These are phyloP conservation scores for Imleria badia DNA, from an alignment of 768 basidiomycete genomes.

Conservation along the genomic window DNA sequence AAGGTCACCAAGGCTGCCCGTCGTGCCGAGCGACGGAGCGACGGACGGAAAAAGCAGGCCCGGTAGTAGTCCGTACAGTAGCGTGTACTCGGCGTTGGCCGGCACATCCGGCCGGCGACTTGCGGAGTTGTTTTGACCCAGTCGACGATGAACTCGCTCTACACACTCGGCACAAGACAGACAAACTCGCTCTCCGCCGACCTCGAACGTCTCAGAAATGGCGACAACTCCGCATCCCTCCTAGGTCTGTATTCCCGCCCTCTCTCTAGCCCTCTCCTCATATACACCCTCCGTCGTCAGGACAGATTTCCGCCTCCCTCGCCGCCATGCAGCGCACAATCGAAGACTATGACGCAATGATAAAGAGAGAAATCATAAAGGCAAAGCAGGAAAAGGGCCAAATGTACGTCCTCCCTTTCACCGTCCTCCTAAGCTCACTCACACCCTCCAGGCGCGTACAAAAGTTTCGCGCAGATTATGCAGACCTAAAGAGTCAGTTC, in stretches of 20 bases:
- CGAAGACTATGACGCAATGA: slow-evolving; percentile 97
- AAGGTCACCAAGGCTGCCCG: slow-evolving; percentile 62
- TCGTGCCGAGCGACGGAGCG: slow-evolving; percentile 56
- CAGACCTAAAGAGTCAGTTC: slow-evolving; percentile 79
- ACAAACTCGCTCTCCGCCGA: slow-evolving; percentile 87
- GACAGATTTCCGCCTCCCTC: slow-evolving; percentile 98
- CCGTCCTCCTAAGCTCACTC: slow-evolving; percentile 3
- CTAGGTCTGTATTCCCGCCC: slow-evolving; percentile 58
- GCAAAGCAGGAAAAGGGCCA: slow-evolving; percentile 96
- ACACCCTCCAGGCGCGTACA: slow-evolving; percentile 73
- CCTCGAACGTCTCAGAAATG: slow-evolving; percentile 76
- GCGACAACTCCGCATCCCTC: slow-evolving; percentile 77
- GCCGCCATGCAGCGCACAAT: slow-evolving; percentile 91
- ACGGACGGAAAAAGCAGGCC: slow-evolving; percentile 71
- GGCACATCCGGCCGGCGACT: slow-evolving; percentile 13
- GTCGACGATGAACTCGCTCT: slow-evolving; percentile 86
- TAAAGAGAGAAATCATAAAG: slow-evolving; percentile 92
- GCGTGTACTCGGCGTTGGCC: slow-evolving; percentile 4
- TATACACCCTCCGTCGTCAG: slow-evolving; percentile 44
- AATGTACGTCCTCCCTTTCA: slow-evolving; percentile 53
- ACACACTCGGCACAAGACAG: slow-evolving; percentile 90
- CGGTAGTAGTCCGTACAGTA: slow-evolving; percentile 31
- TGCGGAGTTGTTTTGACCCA: slow-evolving; percentile 2
- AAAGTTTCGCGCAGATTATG: slow-evolving; percentile 86
- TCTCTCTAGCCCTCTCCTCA: background rate